Evolutionary conservation across 805 yeast species (phyloP).

Genomic region (Torulaspora gathmanii): DNA sequence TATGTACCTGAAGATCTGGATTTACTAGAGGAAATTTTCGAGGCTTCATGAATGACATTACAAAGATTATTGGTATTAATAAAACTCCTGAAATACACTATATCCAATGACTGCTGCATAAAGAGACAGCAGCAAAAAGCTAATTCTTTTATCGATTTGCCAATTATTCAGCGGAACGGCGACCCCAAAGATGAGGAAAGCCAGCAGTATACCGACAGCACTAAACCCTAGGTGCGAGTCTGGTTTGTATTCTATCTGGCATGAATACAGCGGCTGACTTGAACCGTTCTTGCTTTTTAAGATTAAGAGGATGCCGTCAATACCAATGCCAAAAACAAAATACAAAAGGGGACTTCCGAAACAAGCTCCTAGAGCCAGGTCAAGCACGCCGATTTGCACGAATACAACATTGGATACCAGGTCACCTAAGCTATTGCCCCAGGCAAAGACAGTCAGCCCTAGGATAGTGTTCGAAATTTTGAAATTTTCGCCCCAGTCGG

Average conservation of each 20-base stretch:
- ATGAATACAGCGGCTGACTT: conserved; percentile 6
- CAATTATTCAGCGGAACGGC: conserved; percentile 45
- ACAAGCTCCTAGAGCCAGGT: conserved; percentile 93
- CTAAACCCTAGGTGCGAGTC: conserved; percentile 39
- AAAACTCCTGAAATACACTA: conserved; percentile 22
- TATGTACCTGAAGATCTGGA: conserved; percentile 33
- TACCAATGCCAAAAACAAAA: conserved; percentile 72
- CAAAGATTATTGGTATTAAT: not conserved
- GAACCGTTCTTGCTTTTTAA: conserved; percentile 5
- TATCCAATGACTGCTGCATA: conserved; percentile 19
- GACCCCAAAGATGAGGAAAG: conserved; percentile 38
- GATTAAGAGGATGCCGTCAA: conserved; percentile 55
- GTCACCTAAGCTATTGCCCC: conserved; percentile 92
- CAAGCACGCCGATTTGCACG: conserved; percentile 74
- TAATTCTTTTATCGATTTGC: conserved; percentile 42
- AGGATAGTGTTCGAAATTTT: conserved; percentile 69
- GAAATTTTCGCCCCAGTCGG: conserved; percentile 54
- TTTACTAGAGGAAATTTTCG: conserved; percentile 15
- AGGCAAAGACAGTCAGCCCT: conserved; percentile 83
- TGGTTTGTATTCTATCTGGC: conserved; percentile 36
- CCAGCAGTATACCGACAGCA: conserved; percentile 39
- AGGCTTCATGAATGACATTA: not conserved
- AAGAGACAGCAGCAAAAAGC: conserved; percentile 28
- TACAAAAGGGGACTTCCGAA: conserved; percentile 88
- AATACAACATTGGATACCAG: conserved; percentile 76